Conservation (phyloP, 805 yeast species). For the Candida arabinofermentans region DNA sequence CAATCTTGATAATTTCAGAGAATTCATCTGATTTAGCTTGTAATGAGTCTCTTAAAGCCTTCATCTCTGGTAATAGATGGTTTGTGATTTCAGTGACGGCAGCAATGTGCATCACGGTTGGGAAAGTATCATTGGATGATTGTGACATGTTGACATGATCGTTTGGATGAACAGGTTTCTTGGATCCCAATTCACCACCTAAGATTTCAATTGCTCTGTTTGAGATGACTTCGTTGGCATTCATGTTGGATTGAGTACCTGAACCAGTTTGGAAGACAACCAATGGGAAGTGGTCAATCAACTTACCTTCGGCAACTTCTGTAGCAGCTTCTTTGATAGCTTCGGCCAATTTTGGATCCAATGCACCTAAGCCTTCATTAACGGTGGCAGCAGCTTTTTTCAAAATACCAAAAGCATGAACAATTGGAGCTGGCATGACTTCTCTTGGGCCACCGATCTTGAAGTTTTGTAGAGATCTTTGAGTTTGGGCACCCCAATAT, state of each 20-base stretch:
- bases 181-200: slow-evolving; percentile 90
- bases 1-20: slow-evolving; percentile 88
- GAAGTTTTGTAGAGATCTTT: slow-evolving; percentile 88
- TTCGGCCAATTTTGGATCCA: slow-evolving; percentile 77
- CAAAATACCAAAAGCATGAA: slow-evolving; percentile 87
- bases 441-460: slow-evolving; percentile 93
- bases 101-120: slow-evolving; percentile 99
- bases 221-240: slow-evolving; percentile 97
- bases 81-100: slow-evolving; percentile 85
- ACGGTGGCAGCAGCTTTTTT: slow-evolving; percentile 94
- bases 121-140: slow-evolving; percentile 98
- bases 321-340: slow-evolving; percentile 94
- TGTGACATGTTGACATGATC: slow-evolving; percentile 98
- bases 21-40: slow-evolving; percentile 79
- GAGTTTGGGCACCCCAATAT: slow-evolving; percentile 99
- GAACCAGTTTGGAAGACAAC: slow-evolving; percentile 99
- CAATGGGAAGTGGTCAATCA: slow-evolving; percentile 92
- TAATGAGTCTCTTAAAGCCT: slow-evolving; percentile 73
- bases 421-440: slow-evolving; percentile 85
- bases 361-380: slow-evolving; percentile 72
- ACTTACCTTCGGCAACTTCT: slow-evolving; percentile 89
- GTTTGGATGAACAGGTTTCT: slow-evolving; percentile 94
- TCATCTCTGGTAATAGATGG: slow-evolving; percentile 76
- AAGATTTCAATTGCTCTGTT: slow-evolving; percentile 96
- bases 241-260: slow-evolving; percentile 98